phyloP scores from a whole-genome alignment of 352 stramenopile species.

The Thraustotheca clavata region DNA sequence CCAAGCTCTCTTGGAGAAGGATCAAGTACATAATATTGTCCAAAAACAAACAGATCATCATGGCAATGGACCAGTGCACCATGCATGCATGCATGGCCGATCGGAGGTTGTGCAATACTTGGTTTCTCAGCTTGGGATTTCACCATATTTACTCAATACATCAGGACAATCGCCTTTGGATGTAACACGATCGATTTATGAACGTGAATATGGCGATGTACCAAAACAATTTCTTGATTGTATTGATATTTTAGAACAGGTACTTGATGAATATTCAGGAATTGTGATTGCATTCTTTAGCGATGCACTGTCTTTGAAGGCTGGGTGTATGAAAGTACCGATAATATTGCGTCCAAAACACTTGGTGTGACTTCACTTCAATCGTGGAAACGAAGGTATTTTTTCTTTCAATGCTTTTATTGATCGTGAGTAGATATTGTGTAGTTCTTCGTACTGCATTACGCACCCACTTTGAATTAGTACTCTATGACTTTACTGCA shows the following conservation, averaged over 20 bases:
- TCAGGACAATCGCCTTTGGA: conserved; percentile 12
- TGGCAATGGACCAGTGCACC: conserved; percentile 5
- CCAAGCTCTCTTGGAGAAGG: conserved; percentile 6
- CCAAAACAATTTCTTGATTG: conserved; percentile 27
- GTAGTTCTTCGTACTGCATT: conserved; percentile 56
- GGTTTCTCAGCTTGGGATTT: background rate
- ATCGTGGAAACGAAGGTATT: conserved; percentile 73
- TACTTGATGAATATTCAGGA: conserved; percentile 19
- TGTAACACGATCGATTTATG: background rate
- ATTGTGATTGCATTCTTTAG: background rate
- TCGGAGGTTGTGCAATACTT: conserved; percentile 9
- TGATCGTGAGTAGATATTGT: conserved; percentile 43
- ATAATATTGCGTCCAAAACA: conserved; percentile 72
- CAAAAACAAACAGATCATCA: background rate
- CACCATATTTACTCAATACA: background rate
- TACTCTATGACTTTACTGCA: conserved; percentile 32
- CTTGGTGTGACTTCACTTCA: conserved; percentile 62
- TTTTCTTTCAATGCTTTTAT: background rate
- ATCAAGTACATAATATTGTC: background rate
- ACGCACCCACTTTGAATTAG: conserved; percentile 57
- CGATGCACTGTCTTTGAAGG: conserved; percentile 26
- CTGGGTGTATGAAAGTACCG: conserved; percentile 70
- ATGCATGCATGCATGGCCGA: background rate
- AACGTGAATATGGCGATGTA: background rate
- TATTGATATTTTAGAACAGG: conserved; percentile 74